Conservation (phyloP, 257 asterid genomes). For the Anisodus tanguticus region DNA sequence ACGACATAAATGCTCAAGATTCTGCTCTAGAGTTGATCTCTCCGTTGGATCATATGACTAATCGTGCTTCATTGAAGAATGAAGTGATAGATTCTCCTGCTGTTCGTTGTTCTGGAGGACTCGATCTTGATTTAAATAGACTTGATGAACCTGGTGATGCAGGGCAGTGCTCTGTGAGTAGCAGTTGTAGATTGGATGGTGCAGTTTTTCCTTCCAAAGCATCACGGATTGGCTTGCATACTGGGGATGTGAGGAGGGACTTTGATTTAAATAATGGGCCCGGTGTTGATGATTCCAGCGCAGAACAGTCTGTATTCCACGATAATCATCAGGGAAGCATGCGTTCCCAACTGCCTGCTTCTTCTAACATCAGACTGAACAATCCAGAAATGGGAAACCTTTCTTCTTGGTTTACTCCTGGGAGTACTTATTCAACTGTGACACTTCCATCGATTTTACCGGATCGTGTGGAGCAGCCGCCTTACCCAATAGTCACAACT, state of each 20-base stretch:
- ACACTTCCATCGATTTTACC: slow-evolving; percentile 60
- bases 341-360: slow-evolving; percentile 51
- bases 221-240: slow-evolving; percentile 36
- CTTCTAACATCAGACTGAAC: slow-evolving; percentile 49
- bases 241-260: slow-evolving; percentile 48
- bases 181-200: slow-evolving; percentile 37
- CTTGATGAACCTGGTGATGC: slow-evolving; percentile 50
- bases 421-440: slow-evolving; percentile 60
- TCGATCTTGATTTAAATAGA: slow-evolving; percentile 56
- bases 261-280: slow-evolving; percentile 63
- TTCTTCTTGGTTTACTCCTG: slow-evolving; percentile 78
- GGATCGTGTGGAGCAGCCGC: slow-evolving; percentile 67
- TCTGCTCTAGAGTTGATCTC: slow-evolving; percentile 40
- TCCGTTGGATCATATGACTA: slow-evolving; percentile 31
- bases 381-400: slow-evolving; percentile 55
- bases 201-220: slow-evolving; percentile 37
- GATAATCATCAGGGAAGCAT: slow-evolving; percentile 44
- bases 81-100: slow-evolving; percentile 38
- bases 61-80: slow-evolving; percentile 35
- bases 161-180: slow-evolving; percentile 45
- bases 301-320: slow-evolving; percentile 40
- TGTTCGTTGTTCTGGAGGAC: slow-evolving; percentile 45
- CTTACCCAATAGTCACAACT: slow-evolving; percentile 68
- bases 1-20: slow-evolving; percentile 50
- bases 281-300: slow-evolving; percentile 44